These are phyloP conservation scores for Sporothrix euskadiensis DNA, from an alignment of 2,329 filamentous ascomycete species.

Conservation along the genomic window DNA sequence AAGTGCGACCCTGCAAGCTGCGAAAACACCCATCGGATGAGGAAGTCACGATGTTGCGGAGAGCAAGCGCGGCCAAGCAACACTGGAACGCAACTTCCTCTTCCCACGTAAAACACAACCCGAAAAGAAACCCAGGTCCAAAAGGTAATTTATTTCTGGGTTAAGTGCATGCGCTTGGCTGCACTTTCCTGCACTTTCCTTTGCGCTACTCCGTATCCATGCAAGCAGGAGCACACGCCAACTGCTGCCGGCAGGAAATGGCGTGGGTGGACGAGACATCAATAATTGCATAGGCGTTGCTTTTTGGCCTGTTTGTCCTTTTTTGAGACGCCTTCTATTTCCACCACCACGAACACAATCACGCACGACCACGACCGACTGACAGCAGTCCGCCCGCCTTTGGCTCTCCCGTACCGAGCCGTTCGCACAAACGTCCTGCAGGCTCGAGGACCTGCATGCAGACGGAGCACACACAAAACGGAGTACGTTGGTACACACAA, in stretches of 20 bases:
- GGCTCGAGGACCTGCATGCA: constrained; percentile 4
- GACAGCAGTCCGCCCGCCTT: neutral
- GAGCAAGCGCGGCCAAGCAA: constrained; percentile 1
- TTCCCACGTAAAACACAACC: neutral
- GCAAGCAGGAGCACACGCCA: constrained; percentile 21
- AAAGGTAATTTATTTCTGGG: constrained; percentile 14
- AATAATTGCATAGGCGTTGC: constrained; percentile 3
- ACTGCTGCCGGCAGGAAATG: constrained; percentile 21
- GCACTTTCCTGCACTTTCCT: constrained; percentile 15
- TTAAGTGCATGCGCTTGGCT: constrained; percentile 19
- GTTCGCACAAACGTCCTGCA: constrained; percentile 20
- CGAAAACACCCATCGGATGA: neutral
- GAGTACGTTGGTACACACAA: neutral
- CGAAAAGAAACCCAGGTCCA: neutral
- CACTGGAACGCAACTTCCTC: neutral
- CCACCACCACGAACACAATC: neutral
- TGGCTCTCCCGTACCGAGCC: constrained; percentile 10
- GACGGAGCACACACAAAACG: constrained; percentile 1
- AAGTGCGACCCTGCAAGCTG: neutral
- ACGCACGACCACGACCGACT: neutral
- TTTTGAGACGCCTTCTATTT: neutral
- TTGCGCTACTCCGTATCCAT: constrained; percentile 23
- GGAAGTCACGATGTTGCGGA: neutral
- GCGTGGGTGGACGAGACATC: neutral
- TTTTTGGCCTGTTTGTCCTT: neutral